phyloP scores from a whole-genome alignment of 1,139 yeast genomes.

The Scheffersomyces lignicola region DNA sequence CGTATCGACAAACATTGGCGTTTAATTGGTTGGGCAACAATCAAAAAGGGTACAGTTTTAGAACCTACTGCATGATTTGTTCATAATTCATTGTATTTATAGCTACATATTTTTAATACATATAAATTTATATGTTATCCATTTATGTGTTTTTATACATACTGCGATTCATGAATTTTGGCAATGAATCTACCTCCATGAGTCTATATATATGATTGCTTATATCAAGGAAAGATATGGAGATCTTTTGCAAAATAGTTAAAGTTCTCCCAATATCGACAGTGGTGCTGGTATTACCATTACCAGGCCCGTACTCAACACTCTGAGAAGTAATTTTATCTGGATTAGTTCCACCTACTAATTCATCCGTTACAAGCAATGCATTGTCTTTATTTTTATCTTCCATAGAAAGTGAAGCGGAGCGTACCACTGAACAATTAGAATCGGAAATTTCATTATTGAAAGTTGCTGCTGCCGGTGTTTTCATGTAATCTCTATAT shows the following conservation, averaged over 20 bases:
- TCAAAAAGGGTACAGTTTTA: slow-evolving; percentile 89
- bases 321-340: not conserved
- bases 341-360: too few relatives aligned
- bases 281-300: not conserved
- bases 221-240: slow-evolving; percentile 42
- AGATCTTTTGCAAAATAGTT: slow-evolving; percentile 18
- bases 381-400: not conserved
- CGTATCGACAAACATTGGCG: slow-evolving; percentile 99
- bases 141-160: slow-evolving; percentile 8
- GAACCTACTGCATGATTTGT: slow-evolving; percentile 53
- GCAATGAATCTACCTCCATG: slow-evolving; percentile 75
- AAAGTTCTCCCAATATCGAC: not conserved
- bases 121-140: slow-evolving; percentile 7
- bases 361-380: too few relatives aligned
- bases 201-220: slow-evolving; percentile 49
- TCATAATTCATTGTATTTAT: slow-evolving; percentile 17
- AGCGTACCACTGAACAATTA: too few relatives aligned
- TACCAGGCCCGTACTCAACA: not conserved
- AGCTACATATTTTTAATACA: slow-evolving; percentile 13
- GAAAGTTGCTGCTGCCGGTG: slow-evolving; percentile 4
- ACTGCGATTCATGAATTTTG: slow-evolving; percentile 55
- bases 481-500: slow-evolving; percentile 5
- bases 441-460: not conserved
- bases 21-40: slow-evolving; percentile 99
- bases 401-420: too few relatives aligned